phyloP scores from a whole-genome alignment of 495 filamentous ascomycete genomes.

The Penicillium crystallinum region DNA sequence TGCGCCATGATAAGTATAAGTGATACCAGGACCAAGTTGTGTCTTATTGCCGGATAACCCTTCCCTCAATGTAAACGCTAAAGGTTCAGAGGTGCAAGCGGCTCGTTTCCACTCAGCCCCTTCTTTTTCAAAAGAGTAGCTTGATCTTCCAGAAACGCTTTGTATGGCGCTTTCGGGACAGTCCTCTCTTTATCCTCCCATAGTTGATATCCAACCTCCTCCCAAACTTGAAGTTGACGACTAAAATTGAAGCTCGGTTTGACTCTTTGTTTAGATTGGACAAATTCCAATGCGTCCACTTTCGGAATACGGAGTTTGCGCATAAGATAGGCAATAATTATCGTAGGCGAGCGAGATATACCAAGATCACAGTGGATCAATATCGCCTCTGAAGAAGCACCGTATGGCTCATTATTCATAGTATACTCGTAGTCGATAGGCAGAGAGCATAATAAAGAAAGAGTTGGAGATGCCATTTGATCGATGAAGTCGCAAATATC shows the following conservation, averaged over 20 bases:
- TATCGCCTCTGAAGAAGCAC: constrained; percentile 16
- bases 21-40: no score
- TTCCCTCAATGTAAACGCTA: no score
- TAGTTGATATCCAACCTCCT: neutral
- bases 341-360: constrained; percentile 33
- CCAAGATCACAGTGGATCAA: constrained; percentile 34
- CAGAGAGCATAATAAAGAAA: constrained; percentile 14
- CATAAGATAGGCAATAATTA: constrained; percentile 8
- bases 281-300: constrained; percentile 12
- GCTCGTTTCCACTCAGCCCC: constrained; percentile 22
- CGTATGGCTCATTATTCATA: constrained; percentile 4
- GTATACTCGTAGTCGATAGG: constrained; percentile 11
- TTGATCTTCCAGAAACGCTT: constrained; percentile 2
- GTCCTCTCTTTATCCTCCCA: neutral
- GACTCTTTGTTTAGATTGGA: constrained; percentile 20
- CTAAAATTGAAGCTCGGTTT: constrained; percentile 22
- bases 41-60: no score
- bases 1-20: no score
- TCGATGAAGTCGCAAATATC: constrained; percentile 41
- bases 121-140: constrained; percentile 7
- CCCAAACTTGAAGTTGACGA: constrained; percentile 30
- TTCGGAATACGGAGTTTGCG: constrained; percentile 8
- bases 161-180: neutral
- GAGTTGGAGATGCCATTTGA: constrained; percentile 19
- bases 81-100: constrained; percentile 8